These are phyloP conservation scores for Cercospora janseana DNA, from an alignment of 2,329 filamentous ascomycete species.

Conservation along the genomic window DNA sequence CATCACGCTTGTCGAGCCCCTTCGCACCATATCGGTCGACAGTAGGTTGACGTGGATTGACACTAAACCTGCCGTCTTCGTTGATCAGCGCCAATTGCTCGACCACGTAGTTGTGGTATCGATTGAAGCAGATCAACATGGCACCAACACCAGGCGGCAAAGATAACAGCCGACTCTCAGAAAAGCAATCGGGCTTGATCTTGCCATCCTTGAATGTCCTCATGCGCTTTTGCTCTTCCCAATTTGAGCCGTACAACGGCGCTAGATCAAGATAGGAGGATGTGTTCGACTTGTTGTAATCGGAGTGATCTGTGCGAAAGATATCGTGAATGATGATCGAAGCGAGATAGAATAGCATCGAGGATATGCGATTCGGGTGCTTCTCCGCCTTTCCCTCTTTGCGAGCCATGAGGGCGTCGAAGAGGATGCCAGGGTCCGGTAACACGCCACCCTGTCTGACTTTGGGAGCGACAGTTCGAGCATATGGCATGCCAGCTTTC, in stretches of 20 bases:
- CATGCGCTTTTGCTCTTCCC: slow-evolving; percentile 64
- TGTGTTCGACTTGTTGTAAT: slow-evolving; percentile 63
- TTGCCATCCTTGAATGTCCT: slow-evolving; percentile 65
- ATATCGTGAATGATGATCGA: slow-evolving; percentile 64
- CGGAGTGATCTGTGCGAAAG: slow-evolving; percentile 63
- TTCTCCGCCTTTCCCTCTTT: slow-evolving; percentile 55
- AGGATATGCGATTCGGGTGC: slow-evolving; percentile 71
- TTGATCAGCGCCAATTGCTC: slow-evolving; percentile 81
- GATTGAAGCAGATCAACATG: slow-evolving; percentile 65
- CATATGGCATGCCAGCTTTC: slow-evolving; percentile 65
- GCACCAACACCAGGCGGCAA: slow-evolving; percentile 69
- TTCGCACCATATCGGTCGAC: slow-evolving; percentile 38
- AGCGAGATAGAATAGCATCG: slow-evolving; percentile 72
- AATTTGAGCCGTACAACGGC: slow-evolving; percentile 70
- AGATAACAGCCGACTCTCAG: slow-evolving; percentile 61
- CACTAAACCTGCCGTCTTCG: slow-evolving; percentile 73
- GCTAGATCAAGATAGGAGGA: slow-evolving; percentile 74
- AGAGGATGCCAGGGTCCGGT: slow-evolving; percentile 65
- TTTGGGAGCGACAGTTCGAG: slow-evolving; percentile 61
- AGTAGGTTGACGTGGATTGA: slow-evolving; percentile 55
- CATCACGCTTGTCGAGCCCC: slow-evolving; percentile 40
- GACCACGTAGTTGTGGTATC: slow-evolving; percentile 84
- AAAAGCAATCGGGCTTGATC: slow-evolving; percentile 69
- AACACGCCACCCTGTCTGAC: slow-evolving; percentile 58
- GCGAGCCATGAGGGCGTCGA: slow-evolving; percentile 66